Base-by-base conservation (phyloP, 2,329 filamentous ascomycete genomes). In the Alternaria hordeiaustralica region DNA sequence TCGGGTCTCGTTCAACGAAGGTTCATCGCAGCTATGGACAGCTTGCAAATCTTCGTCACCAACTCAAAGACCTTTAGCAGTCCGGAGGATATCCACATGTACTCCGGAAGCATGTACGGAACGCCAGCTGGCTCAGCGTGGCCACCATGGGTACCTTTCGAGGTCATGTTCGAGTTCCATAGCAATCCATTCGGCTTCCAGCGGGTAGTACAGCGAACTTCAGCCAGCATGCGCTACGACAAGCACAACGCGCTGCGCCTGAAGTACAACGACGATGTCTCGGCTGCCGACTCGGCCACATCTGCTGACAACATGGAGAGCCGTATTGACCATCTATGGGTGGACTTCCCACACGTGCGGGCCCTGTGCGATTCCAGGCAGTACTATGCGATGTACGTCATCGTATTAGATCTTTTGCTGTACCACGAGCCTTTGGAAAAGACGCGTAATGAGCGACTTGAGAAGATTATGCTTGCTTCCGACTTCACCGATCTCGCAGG, bases 391-490 rank as follows among this genome's bases (percentile, higher is more conserved):
- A 90, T 99, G 85, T 99, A 99, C 76, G 93, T 99, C 80, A 99
- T 99, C 71, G 95, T 97, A 4, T 85, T 98, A 67, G 96, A 99
- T 81, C 86, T 99, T 45, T 85, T 99, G 55, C 90, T 99, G 79
- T 99, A 98, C 82, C 97, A 89, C 75, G 96, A 99, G 79, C 96
- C 96, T 3, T 83, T 97, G 50, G 96, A 99, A 80, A 99, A 99
- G 86, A 96, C 95, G n/a, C 89, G 96, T 62, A 97, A 87, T 73
- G 96, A 99, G 82, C 89, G 93, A 36, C 84, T 99, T 15, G 96
- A 99, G 80, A 98, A 97, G 85, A 99, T 99, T 72, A 97, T 99
- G 89, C 88, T 99, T 53, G 96, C 95, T 2, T 98, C 96, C 0
- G 96, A 99, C 80, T 99, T 99, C 77, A 99, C 95, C 79, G 96